Evolutionary conservation across 352 stramenopile genomes (phyloP).

Genomic region (Phytophthora megakarya): DNA sequence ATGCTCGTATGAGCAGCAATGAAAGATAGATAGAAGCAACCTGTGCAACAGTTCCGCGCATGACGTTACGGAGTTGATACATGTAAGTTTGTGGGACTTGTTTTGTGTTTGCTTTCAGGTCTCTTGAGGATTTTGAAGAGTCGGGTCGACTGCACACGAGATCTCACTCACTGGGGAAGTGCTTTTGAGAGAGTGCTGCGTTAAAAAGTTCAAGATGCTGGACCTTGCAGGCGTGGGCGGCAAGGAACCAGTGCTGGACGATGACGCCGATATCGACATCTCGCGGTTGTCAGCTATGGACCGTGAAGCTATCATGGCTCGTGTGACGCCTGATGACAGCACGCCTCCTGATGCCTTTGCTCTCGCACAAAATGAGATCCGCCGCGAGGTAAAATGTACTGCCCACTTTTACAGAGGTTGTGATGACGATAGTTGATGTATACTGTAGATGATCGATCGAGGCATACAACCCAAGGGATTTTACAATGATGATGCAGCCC

Average conservation of each 20-base stretch:
- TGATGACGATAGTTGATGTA: conserved; percentile 5
- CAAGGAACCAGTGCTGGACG: conserved; percentile 58
- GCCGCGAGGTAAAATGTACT: conserved; percentile 52
- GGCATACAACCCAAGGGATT: conserved; percentile 86
- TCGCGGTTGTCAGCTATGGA: conserved; percentile 56
- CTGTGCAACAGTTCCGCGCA: conserved; percentile 3
- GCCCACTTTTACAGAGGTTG: too few relatives aligned
- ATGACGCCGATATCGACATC: conserved; percentile 76
- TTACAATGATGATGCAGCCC: conserved; percentile 82
- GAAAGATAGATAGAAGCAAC: conserved; percentile 29
- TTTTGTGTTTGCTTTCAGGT: background rate
- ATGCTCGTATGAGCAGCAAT: background rate
- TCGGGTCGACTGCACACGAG: conserved; percentile 1
- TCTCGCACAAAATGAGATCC: conserved; percentile 83
- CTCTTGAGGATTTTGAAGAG: conserved; percentile 19
- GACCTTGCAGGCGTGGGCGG: conserved; percentile 41
- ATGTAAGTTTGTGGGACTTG: conserved; percentile 10
- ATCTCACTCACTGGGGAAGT: conserved; percentile 4
- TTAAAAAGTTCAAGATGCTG: conserved; percentile 32
- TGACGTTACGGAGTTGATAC: conserved; percentile 3
- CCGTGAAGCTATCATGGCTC: conserved; percentile 72
- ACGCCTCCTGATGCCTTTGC: conserved; percentile 68
- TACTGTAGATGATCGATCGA: conserved; percentile 83
- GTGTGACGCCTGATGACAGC: conserved; percentile 72
- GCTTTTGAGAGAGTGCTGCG: background rate